A percentile compares a stretch with the other conserved stretches of the same genome.
Conservation (phyloP, 2,329 filamentous ascomycete species). For the Ceratocystis cubensis region DNA sequence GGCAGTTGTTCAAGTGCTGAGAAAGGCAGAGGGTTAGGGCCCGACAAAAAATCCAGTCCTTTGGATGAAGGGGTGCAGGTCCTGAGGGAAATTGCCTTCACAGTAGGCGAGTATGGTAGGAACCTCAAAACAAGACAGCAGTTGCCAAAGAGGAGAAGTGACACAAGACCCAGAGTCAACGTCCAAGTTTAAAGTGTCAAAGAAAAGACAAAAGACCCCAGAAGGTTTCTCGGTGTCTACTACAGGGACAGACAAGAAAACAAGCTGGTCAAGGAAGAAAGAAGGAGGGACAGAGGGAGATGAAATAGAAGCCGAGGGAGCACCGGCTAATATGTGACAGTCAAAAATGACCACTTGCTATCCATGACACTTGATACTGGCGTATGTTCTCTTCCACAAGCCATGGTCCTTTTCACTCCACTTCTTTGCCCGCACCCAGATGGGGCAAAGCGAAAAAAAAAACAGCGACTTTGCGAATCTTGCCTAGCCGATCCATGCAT, state of each 20-base stretch:
- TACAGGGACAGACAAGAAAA: not conserved
- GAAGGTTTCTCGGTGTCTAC: not conserved
- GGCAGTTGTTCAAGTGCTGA: no score
- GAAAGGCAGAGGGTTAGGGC: not conserved
- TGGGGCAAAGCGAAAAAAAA: not conserved
- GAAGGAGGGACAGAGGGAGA: not conserved
- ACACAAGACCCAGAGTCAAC: conserved; percentile 3
- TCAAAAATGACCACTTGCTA: not conserved
- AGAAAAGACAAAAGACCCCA: not conserved
- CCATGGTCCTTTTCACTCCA: no score
- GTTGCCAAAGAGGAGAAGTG: not conserved
- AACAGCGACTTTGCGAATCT: not conserved
- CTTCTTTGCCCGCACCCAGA: not conserved
- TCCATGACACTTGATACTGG: not conserved
- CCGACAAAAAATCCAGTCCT: not conserved
- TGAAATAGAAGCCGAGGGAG: not conserved
- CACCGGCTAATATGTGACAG: not conserved
- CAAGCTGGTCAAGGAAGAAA: not conserved
- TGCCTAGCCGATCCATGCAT: not conserved
- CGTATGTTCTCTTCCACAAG: not conserved
- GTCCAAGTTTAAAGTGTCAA: not conserved
- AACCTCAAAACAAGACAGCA: not conserved
- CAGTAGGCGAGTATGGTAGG: not conserved
- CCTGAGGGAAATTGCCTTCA: not conserved
- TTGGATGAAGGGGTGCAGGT: not conserved